phyloP scores from a whole-genome alignment of 805 yeast species.

The Spathaspora passalidarum region DNA sequence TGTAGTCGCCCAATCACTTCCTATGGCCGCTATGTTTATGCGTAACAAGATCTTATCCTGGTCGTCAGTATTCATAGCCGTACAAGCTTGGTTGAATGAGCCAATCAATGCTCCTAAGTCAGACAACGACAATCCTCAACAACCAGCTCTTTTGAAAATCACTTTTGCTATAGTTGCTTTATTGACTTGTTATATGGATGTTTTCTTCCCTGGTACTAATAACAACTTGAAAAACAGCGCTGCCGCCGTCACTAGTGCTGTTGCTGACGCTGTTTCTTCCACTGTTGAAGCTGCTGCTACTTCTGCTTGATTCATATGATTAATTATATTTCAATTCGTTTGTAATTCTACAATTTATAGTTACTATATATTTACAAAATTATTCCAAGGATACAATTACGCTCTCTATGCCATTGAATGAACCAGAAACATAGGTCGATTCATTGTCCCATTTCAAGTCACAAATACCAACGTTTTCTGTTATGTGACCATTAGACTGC shows the following conservation, averaged over 20 bases:
- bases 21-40: conserved; percentile 70
- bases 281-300: conserved; percentile 8
- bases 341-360: background rate
- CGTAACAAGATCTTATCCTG: conserved; percentile 55
- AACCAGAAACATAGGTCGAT: conserved; percentile 25
- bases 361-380: background rate
- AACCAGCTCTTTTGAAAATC: conserved; percentile 44
- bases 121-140: conserved; percentile 29
- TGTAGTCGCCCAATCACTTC: conserved; percentile 54
- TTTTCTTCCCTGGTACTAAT: conserved; percentile 43
- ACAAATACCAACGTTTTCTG: conserved; percentile 27
- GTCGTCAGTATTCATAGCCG: conserved; percentile 51
- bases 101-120: conserved; percentile 31
- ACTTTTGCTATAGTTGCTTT: conserved; percentile 46
- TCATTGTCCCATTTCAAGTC: conserved; percentile 36
- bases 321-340: background rate
- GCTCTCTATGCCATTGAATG: conserved; percentile 34
- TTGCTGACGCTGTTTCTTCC: conserved; percentile 16
- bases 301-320: too few species aligned
- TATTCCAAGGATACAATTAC: conserved; percentile 15
- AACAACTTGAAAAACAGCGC: conserved; percentile 26
- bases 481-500: background rate
- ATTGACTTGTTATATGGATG: conserved; percentile 53
- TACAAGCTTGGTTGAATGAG: conserved; percentile 47
- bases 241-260: conserved; percentile 18